Conservation (phyloP, 352 stramenopile genomes). For the Phytophthora uliginosa region DNA sequence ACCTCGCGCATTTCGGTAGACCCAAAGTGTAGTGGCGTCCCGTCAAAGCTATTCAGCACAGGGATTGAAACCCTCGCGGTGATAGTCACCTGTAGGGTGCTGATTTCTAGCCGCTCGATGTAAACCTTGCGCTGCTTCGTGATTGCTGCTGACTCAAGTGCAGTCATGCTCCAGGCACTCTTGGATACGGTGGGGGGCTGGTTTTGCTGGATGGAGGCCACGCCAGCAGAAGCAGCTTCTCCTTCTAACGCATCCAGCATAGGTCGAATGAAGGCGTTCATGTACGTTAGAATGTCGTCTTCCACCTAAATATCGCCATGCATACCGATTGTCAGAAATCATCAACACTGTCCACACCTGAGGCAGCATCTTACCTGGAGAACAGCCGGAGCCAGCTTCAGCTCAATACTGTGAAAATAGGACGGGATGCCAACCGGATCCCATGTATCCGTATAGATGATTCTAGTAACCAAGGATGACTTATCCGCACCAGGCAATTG, state of each 20-base stretch:
- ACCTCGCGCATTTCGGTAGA: constrained; percentile 68
- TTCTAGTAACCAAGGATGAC: constrained; percentile 48
- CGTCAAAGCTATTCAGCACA: constrained; percentile 86
- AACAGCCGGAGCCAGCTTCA: constrained; percentile 62
- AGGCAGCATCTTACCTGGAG: constrained; percentile 62
- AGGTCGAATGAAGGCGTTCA: constrained; percentile 57
- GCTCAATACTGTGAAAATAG: constrained; percentile 79
- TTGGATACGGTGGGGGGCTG: neutral
- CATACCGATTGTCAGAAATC: constrained; percentile 6
- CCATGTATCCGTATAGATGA: constrained; percentile 72
- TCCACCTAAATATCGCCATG: constrained; percentile 40
- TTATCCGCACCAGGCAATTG: constrained; percentile 41
- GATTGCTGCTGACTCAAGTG: constrained; percentile 29
- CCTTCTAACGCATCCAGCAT: constrained; percentile 50
- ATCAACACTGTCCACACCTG: neutral
- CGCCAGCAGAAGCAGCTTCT: constrained; percentile 5
- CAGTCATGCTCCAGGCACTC: constrained; percentile 32
- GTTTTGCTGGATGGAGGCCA: neutral
- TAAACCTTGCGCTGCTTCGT: constrained; percentile 69
- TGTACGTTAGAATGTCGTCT: constrained; percentile 60
- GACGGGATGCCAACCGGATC: constrained; percentile 51
- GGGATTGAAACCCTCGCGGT: constrained; percentile 83
- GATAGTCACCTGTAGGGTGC: constrained; percentile 68
- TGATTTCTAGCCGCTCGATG: constrained; percentile 70
- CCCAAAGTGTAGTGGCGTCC: constrained; percentile 77